A percentile compares a stretch with the other conserved stretches of the same genome.
These are phyloP conservation scores for Lentinula novae-zelandiae DNA, from an alignment of 1,284 basidiomycete species.

Conservation along the genomic window DNA sequence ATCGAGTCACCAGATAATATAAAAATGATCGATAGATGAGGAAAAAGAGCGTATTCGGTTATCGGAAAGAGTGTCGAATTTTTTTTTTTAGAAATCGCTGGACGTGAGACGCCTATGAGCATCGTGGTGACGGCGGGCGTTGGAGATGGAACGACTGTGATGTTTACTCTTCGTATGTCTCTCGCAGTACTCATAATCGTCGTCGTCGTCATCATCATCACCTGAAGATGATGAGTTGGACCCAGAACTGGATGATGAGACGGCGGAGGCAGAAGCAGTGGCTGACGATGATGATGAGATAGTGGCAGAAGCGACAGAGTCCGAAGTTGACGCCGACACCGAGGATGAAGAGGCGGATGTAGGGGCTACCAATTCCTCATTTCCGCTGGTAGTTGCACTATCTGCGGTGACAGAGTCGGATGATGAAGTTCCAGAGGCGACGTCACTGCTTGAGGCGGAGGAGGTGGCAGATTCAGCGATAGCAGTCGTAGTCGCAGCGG, in stretches of 20 bases:
- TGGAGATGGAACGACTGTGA: background rate
- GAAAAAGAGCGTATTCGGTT: background rate
- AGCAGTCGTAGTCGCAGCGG: too few species aligned
- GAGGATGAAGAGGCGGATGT: background rate
- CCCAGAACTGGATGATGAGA: background rate
- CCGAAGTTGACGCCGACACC: background rate
- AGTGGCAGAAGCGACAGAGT: background rate
- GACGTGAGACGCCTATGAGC: background rate
- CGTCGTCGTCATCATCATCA: background rate
- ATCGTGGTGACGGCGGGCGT: background rate
- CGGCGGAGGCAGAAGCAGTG: background rate
- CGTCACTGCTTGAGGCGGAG: background rate
- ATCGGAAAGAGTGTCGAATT: background rate
- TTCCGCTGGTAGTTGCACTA: background rate
- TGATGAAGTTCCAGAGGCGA: background rate
- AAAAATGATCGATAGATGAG: background rate
- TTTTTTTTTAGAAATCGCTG: background rate
- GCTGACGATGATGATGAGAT: background rate
- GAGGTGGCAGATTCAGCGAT: too few species aligned
- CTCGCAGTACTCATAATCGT: background rate
- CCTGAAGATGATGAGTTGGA: background rate
- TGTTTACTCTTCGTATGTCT: background rate
- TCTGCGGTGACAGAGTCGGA: background rate
- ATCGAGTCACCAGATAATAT: background rate
- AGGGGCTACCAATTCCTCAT: background rate